Conservation (phyloP, 306 rosid species). For the Prunus padus region DNA sequence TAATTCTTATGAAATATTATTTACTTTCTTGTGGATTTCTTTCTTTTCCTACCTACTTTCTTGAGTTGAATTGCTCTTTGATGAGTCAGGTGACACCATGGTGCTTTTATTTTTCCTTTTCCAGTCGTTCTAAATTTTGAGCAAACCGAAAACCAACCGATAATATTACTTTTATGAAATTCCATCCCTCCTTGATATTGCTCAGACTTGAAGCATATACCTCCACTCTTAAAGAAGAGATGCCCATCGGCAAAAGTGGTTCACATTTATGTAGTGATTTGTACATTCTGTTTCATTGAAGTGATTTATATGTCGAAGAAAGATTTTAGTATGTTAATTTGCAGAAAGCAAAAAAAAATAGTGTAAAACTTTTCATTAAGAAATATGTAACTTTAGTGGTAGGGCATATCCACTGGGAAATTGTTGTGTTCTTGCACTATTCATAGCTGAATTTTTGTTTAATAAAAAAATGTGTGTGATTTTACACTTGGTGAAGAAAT, state of each 20-base stretch:
- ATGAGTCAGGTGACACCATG: constrained; percentile 32
- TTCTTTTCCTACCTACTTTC: not conserved
- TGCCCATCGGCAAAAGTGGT: not conserved
- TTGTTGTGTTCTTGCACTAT: too few species aligned
- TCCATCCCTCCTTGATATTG: not conserved
- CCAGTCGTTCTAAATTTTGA: not conserved
- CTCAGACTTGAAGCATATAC: not conserved
- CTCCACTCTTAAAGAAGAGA: not conserved
- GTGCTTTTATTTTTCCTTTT: not conserved
- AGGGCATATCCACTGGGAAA: not conserved
- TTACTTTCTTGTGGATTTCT: not conserved
- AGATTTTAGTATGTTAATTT: not conserved
- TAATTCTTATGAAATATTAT: too few species aligned
- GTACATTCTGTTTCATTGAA: not conserved
- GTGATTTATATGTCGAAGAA: not conserved
- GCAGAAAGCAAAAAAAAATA: not conserved
- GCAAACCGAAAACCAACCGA: too few species aligned
- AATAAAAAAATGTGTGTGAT: not conserved
- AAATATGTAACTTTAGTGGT: not conserved
- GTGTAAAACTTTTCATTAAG: not conserved
- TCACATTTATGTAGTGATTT: not conserved
- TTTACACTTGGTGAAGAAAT: not conserved
- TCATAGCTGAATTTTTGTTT: too few species aligned
- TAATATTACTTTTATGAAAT: too few species aligned
- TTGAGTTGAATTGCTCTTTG: not conserved